Evolutionary conservation across 306 rosid species (phyloP), one percentile per base, ranked within the genome.

Genomic region (Ceratonia siliqua): DNA sequence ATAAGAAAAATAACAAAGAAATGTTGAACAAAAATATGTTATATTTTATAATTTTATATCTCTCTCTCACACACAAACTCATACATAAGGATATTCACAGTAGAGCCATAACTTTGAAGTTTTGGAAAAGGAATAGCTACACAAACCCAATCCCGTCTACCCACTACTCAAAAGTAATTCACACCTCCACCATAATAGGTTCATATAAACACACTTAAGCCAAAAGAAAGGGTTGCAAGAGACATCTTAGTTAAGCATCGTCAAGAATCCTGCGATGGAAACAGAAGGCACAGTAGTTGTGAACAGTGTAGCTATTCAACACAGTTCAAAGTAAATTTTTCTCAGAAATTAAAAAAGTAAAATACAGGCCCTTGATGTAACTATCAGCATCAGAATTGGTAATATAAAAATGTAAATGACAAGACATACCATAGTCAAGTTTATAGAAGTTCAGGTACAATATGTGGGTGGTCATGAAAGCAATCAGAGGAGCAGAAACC

Each of bases 401-500:
- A 57, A 38, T 42, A 6, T 46, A 38, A 41, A 18, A 6, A 72
- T 8, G 53, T n/a, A 8, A 9, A 75, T 32, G 77, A 45, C 4
- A 24, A 57, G 38, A 75, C 52, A 64, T 85, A 90, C 97, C 96
- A 55, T 86, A 81, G 74, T 90, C 96, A 21, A 92, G 78, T 48
- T 82, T 87, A 62, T 76, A 92, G 63, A 68, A 36, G 91, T 90
- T 90, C 83, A 90, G 86, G 79, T 80, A 92, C 78, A 88, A 32
- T 67, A 92, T 82, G 68, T 92, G 96, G 21, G 92, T 90, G 75
- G 82, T 79, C 14, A 86, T 78, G 48, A 92, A 90, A 41, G 96
- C 87, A 62, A 87, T 79, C 77, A 90, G 79, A 5, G 96, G 98
- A 64, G 98, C 96, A 21, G 87, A 61, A 81, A 88, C 80, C 96